Evolutionary conservation across 495 filamentous ascomycete species (phyloP).

Genomic region (Lepraria neglecta): DNA sequence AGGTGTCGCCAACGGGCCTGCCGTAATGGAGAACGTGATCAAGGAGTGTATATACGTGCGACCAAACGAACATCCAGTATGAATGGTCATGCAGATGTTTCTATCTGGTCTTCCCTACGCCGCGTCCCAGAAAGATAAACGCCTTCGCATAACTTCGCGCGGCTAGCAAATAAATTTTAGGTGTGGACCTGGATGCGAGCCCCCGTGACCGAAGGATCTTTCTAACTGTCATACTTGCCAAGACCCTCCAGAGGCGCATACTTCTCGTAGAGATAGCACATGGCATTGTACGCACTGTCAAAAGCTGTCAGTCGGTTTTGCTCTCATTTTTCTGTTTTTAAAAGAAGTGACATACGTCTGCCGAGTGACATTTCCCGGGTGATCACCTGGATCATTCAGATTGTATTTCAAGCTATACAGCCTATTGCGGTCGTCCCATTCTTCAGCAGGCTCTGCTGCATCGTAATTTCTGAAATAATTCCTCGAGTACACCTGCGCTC

Average conservation of each 20-base stretch:
- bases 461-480: constrained; percentile 24
- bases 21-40: background rate
- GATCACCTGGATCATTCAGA: constrained; percentile 26
- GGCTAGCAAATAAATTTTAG: background rate
- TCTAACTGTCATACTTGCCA: constrained; percentile 28
- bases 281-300: constrained; percentile 33
- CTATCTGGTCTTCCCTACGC: background rate
- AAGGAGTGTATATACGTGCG: background rate
- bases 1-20: background rate
- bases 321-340: background rate
- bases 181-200: constrained; percentile 8
- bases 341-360: constrained; percentile 18
- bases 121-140: too few relatives aligned
- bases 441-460: constrained; percentile 23
- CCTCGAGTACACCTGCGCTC: constrained; percentile 12
- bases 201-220: constrained; percentile 25
- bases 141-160: too few relatives aligned
- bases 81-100: background rate
- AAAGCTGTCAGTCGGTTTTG: background rate
- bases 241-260: constrained; percentile 31
- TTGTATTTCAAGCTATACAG: constrained; percentile 27
- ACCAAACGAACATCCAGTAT: background rate
- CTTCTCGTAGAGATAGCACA: constrained; percentile 35
- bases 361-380: constrained; percentile 27
- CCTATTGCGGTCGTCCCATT: constrained; percentile 31